Base-by-base conservation (phyloP, 495 filamentous ascomycete genomes). In the Polyplosphaeria fusca region DNA sequence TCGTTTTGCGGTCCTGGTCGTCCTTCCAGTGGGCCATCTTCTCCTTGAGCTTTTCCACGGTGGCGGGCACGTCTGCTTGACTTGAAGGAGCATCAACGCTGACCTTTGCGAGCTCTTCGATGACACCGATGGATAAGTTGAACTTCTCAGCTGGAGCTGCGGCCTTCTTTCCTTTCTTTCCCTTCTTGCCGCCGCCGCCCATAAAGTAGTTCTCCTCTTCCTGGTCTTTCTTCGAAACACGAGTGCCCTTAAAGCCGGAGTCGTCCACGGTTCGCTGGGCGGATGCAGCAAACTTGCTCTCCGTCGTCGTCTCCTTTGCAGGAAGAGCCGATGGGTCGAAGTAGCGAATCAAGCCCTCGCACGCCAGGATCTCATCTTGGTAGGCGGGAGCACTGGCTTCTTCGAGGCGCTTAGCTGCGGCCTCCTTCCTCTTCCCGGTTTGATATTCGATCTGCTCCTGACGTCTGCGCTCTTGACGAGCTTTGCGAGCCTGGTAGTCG, bases 21-120 rank as follows among this genome's bases (percentile, higher is more conserved):
- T 83, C 78, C 79, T 95, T 95, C 89, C 92, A 99, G 63, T 86
- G 80, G n/a, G 83, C 85, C 35, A 95, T 76, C 79, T 97, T 97
- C 55, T 80, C 87, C 69, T 89, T 89, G 63, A 97, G 78, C 77
- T 95, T 92, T 79, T 96, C 90, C 12, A 87, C 71, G 2, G 80
- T 81, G 39, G 76, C 76, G 7, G 91, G 83, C 5, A 96, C 85
- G 65, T 92, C 93, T 25, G 82, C 74, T 65, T 89, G 85, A 70
- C 80, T 85, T 82, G 88, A 89, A 2, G 93, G 94, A 39, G 90
- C 85, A 47, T 93, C 86, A 61, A 96, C 80, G 68, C 85, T 85
- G 64, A 96, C 70, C 73, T 88, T 86, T 62, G 77, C 76, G 44
- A 95, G 86, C 69, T 96, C 86, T 73, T 95, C 91, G 44, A 99